These are phyloP conservation scores for Monilinia laxa DNA, from an alignment of 2,329 filamentous ascomycete genomes.

Conservation along the genomic window DNA sequence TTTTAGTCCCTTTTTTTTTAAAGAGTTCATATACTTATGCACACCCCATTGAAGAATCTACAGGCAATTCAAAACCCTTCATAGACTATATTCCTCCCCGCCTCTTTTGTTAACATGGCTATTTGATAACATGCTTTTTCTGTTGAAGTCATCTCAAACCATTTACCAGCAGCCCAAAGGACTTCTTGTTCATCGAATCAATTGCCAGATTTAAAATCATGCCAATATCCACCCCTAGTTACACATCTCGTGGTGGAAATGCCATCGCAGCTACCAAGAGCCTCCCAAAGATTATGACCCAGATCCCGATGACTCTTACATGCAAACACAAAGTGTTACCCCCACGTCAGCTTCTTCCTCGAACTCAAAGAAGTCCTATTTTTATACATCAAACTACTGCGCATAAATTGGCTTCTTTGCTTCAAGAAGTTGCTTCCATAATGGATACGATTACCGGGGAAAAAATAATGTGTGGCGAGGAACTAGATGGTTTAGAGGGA, in stretches of 20 bases:
- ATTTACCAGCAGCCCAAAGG: neutral
- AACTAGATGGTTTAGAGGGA: slow-evolving; percentile 10
- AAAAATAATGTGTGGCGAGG: slow-evolving; percentile 21
- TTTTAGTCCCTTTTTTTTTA: neutral
- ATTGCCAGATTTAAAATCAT: too few species aligned
- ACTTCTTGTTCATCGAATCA: too few species aligned
- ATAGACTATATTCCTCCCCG: neutral
- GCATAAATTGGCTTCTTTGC: slow-evolving; percentile 10
- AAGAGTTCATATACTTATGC: neutral
- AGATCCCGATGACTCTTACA: neutral
- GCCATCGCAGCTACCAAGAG: neutral
- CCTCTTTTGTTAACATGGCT: neutral
- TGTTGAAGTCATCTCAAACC: neutral
- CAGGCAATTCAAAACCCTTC: neutral
- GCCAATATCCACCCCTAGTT: neutral
- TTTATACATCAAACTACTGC: slow-evolving; percentile 8
- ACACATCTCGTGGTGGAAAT: neutral
- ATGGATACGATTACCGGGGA: slow-evolving; percentile 20
- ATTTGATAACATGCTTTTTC: too few species aligned
- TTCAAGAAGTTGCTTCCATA: slow-evolving; percentile 19
- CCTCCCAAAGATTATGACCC: neutral
- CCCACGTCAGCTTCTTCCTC: neutral
- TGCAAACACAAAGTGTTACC: neutral
- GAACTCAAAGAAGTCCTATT: neutral
- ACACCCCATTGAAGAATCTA: neutral